phyloP scores from a whole-genome alignment of 164 flowering plant genomes.

The Aristolochia californica region DNA sequence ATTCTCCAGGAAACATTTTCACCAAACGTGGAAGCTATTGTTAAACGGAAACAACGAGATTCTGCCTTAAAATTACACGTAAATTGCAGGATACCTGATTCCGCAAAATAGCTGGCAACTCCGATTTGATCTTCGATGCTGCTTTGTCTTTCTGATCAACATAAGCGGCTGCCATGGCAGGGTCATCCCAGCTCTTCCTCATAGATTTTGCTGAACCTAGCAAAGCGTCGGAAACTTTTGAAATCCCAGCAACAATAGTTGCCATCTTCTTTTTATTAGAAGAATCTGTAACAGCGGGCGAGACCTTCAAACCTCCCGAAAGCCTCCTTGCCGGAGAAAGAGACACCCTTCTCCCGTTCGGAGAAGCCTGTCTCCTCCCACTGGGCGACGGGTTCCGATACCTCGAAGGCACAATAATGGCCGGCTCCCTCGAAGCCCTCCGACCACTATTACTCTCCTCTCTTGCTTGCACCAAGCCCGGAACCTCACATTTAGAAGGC shows the following conservation, averaged over 20 bases:
- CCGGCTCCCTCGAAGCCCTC: conserved; percentile 55
- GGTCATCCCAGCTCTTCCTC: conserved; percentile 87
- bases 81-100: conserved; percentile 46
- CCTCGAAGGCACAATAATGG: conserved; percentile 86
- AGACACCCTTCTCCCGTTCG: conserved; percentile 33
- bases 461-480: conserved; percentile 58
- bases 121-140: conserved; percentile 36
- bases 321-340: conserved; percentile 74
- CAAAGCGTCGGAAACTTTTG: conserved; percentile 59
- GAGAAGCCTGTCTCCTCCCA: conserved; percentile 42
- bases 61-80: too few relatives aligned
- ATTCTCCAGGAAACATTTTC: too few relatives aligned
- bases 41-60: too few relatives aligned
- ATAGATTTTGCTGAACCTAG: conserved; percentile 41
- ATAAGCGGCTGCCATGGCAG: conserved; percentile 17
- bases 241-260: conserved; percentile 47
- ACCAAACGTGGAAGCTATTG: too few relatives aligned
- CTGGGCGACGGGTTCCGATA: conserved; percentile 55
- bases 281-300: conserved; percentile 41
- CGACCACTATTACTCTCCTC: conserved; percentile 40
- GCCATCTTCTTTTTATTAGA: conserved; percentile 69
- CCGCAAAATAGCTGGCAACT: conserved; percentile 57
- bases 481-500: conserved; percentile 84
- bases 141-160: conserved; percentile 43
- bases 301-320: conserved; percentile 57